Percentiles rank a stretch among this genome's conserved stretches.
These are phyloP conservation scores for Talaromyces sp. DNA, from an alignment of 2,329 filamentous ascomycete genomes.

Conservation along the genomic window DNA sequence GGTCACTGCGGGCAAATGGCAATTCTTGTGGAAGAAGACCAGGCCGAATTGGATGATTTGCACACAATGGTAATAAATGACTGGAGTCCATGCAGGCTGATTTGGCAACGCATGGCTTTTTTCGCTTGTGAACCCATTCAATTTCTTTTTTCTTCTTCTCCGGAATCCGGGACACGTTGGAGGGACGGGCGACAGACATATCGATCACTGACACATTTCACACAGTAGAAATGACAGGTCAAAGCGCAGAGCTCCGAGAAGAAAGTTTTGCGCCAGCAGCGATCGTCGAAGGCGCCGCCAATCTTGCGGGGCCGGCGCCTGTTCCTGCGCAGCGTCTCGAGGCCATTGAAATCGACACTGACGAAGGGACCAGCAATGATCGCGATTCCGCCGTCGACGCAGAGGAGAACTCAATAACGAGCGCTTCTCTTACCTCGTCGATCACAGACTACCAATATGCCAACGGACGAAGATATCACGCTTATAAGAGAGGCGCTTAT, in stretches of 20 bases:
- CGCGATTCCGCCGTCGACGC: constrained; percentile 1
- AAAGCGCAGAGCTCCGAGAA: neutral
- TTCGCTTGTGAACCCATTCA: neutral
- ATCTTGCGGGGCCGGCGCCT: neutral
- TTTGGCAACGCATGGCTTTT: neutral
- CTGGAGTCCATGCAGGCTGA: neutral
- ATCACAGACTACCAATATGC: constrained; percentile 3
- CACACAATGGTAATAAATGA: neutral
- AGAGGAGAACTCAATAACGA: neutral
- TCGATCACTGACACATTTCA: no score
- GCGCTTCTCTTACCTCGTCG: constrained; percentile 1
- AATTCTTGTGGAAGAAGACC: no score
- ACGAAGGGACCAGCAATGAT: neutral
- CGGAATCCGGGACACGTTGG: no score
- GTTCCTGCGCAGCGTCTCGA: neutral
- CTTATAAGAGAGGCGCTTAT: constrained; percentile 4
- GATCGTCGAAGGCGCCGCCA: neutral
- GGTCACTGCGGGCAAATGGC: no score
- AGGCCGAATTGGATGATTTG: neutral
- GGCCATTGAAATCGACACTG: constrained; percentile 3
- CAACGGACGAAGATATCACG: constrained; percentile 6
- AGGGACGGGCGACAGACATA: no score
- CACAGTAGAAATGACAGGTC: neutral
- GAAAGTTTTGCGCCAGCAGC: neutral
- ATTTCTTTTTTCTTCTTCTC: neutral